Base-by-base conservation (phyloP, 441 rosid species). In the Arabidopsis lyrata region DNA sequence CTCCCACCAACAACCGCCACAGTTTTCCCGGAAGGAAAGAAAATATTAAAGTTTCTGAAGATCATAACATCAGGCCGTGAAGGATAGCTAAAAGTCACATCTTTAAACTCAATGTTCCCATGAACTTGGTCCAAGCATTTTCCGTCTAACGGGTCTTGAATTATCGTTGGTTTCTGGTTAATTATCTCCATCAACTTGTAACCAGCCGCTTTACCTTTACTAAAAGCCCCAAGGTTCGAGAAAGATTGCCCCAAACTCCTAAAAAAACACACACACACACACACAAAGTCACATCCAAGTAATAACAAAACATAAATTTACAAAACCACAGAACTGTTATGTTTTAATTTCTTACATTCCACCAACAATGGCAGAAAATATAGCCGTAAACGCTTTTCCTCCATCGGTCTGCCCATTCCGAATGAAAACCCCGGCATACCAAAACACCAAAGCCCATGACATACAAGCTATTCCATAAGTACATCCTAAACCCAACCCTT, bases 401-500 rank as follows among this genome's bases (percentile, higher is more conserved):
- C 98, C 99, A 77, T 95, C 99, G 0, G 90, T 91, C 81, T 85
- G 86, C 36, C 98, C 98, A 15, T 85, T 91, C 80, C 99, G 75
- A 78, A 95, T 91, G 73, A 95, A 95, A 83, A 95, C 98, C 32
- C 99, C 98, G 0, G 99, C 99, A n/a, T 95, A 95, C 99, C 99
- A 93, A 71, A 95, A 95, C 39, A 95, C 99, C 44, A 95, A 86
- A 29, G 99, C 99, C 99, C 99, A 95, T 6, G 99, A 95, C 99
- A 95, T 95, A 80, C 98, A 93, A 34, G 98, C 99, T 63, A 95
- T 95, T 39, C 99, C 99, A 78, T 90, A 95, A 0, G 99, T 95
- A 80, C 98, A 95, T 75, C 99, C 99, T 45, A 95, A 83, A 32
- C 99, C 99, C 81, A 95, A 84, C 5, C 99, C 99, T 84, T 95